These are phyloP conservation scores for Pelargonium fulgidum DNA, from an alignment of 441 rosid genomes.

Conservation along the genomic window DNA sequence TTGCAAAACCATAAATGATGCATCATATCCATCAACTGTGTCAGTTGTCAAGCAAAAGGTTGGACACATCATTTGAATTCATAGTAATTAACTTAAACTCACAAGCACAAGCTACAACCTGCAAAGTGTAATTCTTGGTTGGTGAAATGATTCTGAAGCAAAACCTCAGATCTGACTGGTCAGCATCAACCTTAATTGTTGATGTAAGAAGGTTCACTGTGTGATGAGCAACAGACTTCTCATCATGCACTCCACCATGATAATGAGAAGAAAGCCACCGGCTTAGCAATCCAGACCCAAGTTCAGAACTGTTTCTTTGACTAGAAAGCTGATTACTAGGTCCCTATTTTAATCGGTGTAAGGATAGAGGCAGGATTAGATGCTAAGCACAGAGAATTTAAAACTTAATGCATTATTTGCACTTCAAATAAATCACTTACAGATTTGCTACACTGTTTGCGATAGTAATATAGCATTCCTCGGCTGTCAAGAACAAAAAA, in stretches of 20 bases:
- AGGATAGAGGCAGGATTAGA: slow-evolving; percentile 13
- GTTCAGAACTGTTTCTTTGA: slow-evolving; percentile 92
- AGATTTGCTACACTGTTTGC: slow-evolving; percentile 86
- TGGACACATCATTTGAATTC: slow-evolving; percentile 1
- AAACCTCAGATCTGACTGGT: slow-evolving; percentile 94
- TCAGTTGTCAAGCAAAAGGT: slow-evolving; percentile 6
- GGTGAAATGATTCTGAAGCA: slow-evolving; percentile 99
- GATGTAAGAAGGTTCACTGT: slow-evolving; percentile 99
- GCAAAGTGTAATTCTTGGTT: slow-evolving; percentile 89
- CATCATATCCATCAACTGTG: slow-evolving; percentile 1
- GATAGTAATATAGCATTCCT: slow-evolving; percentile 95
- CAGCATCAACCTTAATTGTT: slow-evolving; percentile 92
- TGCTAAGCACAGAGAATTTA: slow-evolving; percentile 13
- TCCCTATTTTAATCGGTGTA: slow-evolving; percentile 36
- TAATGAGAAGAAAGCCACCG: slow-evolving; percentile 90
- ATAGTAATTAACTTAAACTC: slow-evolving; percentile 6
- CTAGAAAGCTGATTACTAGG: slow-evolving; percentile 71
- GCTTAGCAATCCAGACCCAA: slow-evolving; percentile 92
- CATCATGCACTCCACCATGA: slow-evolving; percentile 95
- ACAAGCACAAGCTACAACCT: slow-evolving; percentile 47
- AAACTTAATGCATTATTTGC: slow-evolving; percentile 8
- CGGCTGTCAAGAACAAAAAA: slow-evolving; percentile 98
- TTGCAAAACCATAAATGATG: not conserved
- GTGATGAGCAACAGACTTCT: slow-evolving; percentile 97
- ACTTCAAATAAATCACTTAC: slow-evolving; percentile 41